A percentile compares a stretch with the other conserved stretches of the same genome.
These are phyloP conservation scores for Guadua angustifolia DNA, from an alignment of 176 grass and related monocot species.

Conservation along the genomic window DNA sequence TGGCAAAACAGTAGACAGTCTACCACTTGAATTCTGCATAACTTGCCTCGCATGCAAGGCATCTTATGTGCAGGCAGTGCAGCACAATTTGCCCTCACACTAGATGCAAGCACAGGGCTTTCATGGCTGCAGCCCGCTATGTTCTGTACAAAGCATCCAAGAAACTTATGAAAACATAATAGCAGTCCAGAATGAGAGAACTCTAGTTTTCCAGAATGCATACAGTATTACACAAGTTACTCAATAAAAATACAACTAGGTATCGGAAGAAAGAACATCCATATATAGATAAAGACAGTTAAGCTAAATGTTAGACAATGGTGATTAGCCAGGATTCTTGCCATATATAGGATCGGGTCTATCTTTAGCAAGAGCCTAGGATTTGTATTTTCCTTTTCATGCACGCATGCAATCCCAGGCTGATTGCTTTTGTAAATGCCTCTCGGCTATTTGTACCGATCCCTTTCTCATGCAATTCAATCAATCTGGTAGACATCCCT, in stretches of 20 bases:
- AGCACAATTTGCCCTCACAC: not conserved
- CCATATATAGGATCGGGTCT: no score
- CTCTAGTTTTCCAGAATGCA: not conserved
- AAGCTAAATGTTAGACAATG: no score
- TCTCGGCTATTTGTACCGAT: no score
- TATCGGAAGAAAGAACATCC: not conserved
- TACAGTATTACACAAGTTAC: constrained; percentile 3
- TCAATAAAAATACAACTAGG: constrained; percentile 8
- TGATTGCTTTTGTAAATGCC: no score
- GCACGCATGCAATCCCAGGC: no score
- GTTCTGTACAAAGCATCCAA: not conserved
- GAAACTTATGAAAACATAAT: not conserved
- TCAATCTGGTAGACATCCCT: no score
- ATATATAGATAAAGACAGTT: not conserved
- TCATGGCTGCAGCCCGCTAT: not conserved
- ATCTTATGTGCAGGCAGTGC: no score
- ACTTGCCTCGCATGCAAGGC: no score
- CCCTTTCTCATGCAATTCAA: no score
- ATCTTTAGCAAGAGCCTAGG: no score
- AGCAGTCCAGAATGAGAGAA: not conserved
- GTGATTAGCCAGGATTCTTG: no score
- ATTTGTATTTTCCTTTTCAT: no score
- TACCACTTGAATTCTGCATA: not conserved
- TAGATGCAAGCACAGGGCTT: not conserved
- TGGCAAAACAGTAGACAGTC: not conserved